These are phyloP conservation scores for Sapria himalayana DNA, from an alignment of 345 rosid genomes.

Conservation along the genomic window DNA sequence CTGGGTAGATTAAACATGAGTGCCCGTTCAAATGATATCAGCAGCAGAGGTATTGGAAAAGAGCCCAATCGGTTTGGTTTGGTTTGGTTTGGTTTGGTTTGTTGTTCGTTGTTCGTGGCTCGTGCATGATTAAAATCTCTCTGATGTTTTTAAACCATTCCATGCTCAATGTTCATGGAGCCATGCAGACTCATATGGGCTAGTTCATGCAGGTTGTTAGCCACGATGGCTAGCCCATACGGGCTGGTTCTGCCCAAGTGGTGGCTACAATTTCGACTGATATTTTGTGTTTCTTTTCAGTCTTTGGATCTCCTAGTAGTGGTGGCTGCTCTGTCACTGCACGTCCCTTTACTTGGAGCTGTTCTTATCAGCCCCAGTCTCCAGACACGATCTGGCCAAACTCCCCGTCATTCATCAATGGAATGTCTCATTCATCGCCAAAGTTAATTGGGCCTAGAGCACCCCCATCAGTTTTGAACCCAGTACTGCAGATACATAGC, in stretches of 20 bases:
- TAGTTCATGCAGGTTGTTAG: too few relatives aligned
- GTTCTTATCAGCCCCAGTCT: constrained; percentile 42
- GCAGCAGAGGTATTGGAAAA: too few relatives aligned
- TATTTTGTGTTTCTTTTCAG: constrained; percentile 14
- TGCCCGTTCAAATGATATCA: too few relatives aligned
- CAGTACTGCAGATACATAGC: constrained; percentile 34
- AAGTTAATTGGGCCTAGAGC: constrained; percentile 46
- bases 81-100: too few relatives aligned
- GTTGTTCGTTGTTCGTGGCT: too few relatives aligned
- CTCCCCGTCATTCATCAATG: constrained; percentile 56
- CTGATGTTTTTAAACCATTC: too few relatives aligned
- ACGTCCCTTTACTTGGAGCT: constrained; percentile 43
- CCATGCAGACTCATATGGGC: too few relatives aligned
- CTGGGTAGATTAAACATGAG: constrained; percentile 22
- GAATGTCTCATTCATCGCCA: constrained; percentile 34
- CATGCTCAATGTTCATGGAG: too few relatives aligned
- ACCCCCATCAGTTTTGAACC: constrained; percentile 36
- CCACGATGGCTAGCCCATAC: too few relatives aligned
- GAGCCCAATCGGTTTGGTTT: too few relatives aligned
- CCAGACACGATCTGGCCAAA: constrained; percentile 61
- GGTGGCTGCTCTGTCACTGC: constrained; percentile 42
- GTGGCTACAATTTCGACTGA: constrained; percentile 28
- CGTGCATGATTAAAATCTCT: too few relatives aligned
- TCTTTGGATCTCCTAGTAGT: constrained; percentile 51
- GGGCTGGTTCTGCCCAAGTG: too few relatives aligned